Evolutionary conservation across 2,329 filamentous ascomycete species (phyloP), one percentile per base, ranked within the genome.

Genomic region (Aspergillus puulaauensis): DNA sequence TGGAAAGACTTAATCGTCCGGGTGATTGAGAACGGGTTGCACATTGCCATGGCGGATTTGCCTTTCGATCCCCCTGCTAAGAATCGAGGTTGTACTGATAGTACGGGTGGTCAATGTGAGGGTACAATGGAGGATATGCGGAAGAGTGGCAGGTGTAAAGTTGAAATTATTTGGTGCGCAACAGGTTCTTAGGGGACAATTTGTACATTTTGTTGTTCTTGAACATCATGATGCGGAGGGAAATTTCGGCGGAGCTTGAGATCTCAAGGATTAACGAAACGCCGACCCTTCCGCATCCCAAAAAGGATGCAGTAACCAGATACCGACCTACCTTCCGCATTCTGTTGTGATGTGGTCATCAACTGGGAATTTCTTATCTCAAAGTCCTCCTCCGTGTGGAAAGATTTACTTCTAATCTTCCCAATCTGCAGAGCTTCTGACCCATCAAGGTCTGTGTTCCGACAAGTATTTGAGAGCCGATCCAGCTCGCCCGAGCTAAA

Each of bases 241-340:
- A 72, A 73, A 71, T 70, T 71, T 73, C 57, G 64, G 62, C 50
- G 57, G 48, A 58, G 60, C 56, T 60, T 35, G 56, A 47, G 54
- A 23, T 48, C 35, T 43, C 54, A 65, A 53, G 70, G 70, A 73
- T 70, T 63, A 73, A 73, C 58, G 48, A 71, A 70, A 66, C 49
- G 68, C 69, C 69, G 68, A 59, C 17, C 9, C 27, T 31, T 31
- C 27, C 27, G 9, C 27, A 31, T 31, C 27, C 27, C 27, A 31
- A 31, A 31, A 31, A 31, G 9, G 27, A 31, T 31, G 27, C 9
- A 31, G 27, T 31, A 31, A 31, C 27, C 27, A 31, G 27, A 31
- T 31, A 31, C 9, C 27, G 3, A 11, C 27, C 8, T 31, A 31
- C 27, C 27, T 31, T 31, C 15, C 15, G 15, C 35, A 37, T 37